Percentiles rank a stretch among this genome's conserved stretches.
Evolutionary conservation across 768 basidiomycete species (phyloP).

Genomic region (Lactifluus volemus): DNA sequence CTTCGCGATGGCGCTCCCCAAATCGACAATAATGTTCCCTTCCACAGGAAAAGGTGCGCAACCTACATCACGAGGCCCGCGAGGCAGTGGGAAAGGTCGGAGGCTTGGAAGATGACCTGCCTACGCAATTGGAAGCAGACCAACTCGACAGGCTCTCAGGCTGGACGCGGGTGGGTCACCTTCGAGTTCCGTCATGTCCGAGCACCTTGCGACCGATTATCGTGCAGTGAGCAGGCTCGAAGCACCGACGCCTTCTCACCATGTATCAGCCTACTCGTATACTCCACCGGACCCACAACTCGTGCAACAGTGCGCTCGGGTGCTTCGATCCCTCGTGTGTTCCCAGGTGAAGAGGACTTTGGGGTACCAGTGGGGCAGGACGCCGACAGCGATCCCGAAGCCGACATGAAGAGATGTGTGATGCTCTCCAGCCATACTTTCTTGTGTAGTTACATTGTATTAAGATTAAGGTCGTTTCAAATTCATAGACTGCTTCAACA

Average conservation of each 20-base stretch:
- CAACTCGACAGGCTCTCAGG: conserved; percentile 30
- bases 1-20: neutral
- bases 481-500: too few relatives aligned
- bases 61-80: conserved; percentile 26
- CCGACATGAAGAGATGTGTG: too few relatives aligned
- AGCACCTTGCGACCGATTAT: conserved; percentile 11
- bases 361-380: neutral
- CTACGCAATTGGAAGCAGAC: conserved; percentile 14
- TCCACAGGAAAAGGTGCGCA: conserved; percentile 25
- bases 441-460: too few relatives aligned
- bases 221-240: conserved; percentile 11
- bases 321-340: conserved; percentile 3
- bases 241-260: conserved; percentile 21
- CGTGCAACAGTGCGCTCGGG: conserved; percentile 18
- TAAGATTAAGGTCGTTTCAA: too few relatives aligned
- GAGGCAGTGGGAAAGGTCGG: conserved; percentile 24
- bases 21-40: neutral
- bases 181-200: neutral
- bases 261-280: conserved; percentile 27
- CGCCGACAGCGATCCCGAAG: too few relatives aligned
- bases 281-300: conserved; percentile 19
- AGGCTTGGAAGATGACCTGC: neutral
- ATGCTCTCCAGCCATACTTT: too few relatives aligned
- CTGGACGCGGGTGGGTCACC: conserved; percentile 21
- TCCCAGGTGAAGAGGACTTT: conserved; percentile 12